phyloP scores from a whole-genome alignment of 148 eudicot genomes.

The Amaranthus cruentus region DNA sequence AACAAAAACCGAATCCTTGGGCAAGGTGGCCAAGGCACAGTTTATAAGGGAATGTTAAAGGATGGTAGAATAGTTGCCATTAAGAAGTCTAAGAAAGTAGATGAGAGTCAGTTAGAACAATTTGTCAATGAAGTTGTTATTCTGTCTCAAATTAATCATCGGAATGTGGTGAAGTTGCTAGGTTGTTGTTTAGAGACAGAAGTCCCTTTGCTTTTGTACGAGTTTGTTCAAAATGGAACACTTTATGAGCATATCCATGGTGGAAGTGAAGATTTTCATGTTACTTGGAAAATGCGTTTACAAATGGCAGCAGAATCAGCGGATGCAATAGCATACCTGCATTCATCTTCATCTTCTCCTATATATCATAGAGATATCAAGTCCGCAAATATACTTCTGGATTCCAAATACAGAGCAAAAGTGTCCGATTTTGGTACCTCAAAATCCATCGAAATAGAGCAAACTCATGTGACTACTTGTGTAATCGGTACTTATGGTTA shows the following conservation, averaged over 20 bases:
- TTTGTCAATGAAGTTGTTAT: constrained; percentile 18
- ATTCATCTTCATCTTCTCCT: constrained; percentile 15
- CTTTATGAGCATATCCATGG: constrained; percentile 13
- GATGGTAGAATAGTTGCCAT: too few species aligned
- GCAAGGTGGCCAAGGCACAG: too few species aligned
- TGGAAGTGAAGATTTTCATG: constrained; percentile 14
- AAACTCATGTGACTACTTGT: constrained; percentile 20
- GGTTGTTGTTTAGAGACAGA: too few species aligned
- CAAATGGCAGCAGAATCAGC: constrained; percentile 24
- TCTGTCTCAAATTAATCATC: constrained; percentile 15
- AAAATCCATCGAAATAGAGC: constrained; percentile 9
- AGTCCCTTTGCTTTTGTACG: too few species aligned
- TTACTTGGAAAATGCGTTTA: constrained; percentile 21
- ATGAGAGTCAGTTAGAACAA: constrained; percentile 10
- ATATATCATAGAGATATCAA: constrained; percentile 23
- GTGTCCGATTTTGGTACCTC: constrained; percentile 24
- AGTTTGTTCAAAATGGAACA: constrained; percentile 19
- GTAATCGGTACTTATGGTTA: constrained; percentile 20
- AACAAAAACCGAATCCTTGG: too few species aligned
- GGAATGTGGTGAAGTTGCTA: too few species aligned
- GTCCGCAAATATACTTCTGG: constrained; percentile 17
- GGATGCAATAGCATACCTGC: constrained; percentile 16
- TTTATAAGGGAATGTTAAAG: too few species aligned
- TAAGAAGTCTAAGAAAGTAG: not conserved
- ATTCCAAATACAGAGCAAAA: constrained; percentile 19